Percentiles rank a stretch among this genome's conserved stretches.
Evolutionary conservation across 2,329 filamentous ascomycete genomes (phyloP).

Genomic region (Colletotrichum falcatum): DNA sequence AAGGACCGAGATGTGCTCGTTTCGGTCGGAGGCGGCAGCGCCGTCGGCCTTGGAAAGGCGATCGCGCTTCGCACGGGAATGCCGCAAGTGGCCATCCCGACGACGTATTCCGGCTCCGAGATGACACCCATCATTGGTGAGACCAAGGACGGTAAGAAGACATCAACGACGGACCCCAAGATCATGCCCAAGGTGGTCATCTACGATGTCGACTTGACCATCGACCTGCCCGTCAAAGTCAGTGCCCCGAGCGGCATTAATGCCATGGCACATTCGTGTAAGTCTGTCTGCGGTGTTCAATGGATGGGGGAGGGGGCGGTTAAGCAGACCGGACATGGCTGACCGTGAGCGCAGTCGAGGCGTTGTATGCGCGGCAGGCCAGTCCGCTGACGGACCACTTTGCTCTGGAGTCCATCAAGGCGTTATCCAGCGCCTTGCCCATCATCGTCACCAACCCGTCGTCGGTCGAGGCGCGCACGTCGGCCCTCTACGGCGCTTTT

Average conservation of each 20-base stretch:
- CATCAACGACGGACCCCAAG: conserved; percentile 31
- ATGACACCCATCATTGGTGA: conserved; percentile 60
- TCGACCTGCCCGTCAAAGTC: conserved; percentile 37
- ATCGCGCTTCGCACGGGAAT: conserved; percentile 64
- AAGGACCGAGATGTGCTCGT: conserved; percentile 66
- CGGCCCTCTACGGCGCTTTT: conserved; percentile 39
- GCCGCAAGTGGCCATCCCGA: conserved; percentile 70
- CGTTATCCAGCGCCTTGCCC: conserved; percentile 57
- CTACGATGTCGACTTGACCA: conserved; percentile 38
- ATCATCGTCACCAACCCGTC: conserved; percentile 60
- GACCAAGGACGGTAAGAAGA: conserved; percentile 41
- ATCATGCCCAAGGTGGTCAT: conserved; percentile 40
- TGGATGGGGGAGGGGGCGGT: no score
- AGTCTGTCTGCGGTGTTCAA: not conserved
- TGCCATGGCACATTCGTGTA: conserved; percentile 39
- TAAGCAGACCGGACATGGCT: not conserved
- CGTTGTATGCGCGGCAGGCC: conserved; percentile 36
- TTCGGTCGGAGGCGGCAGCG: conserved; percentile 72
- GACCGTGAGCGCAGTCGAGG: conserved; percentile 28
- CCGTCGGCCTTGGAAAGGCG: conserved; percentile 69
- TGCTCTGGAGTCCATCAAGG: conserved; percentile 39
- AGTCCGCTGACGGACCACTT: conserved; percentile 34
- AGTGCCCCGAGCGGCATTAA: conserved; percentile 38
- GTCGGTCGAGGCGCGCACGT: conserved; percentile 57
- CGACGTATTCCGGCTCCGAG: conserved; percentile 70